These are phyloP conservation scores for Colletotrichum falcatum DNA, from an alignment of 2,329 filamentous ascomycete species.

Conservation along the genomic window DNA sequence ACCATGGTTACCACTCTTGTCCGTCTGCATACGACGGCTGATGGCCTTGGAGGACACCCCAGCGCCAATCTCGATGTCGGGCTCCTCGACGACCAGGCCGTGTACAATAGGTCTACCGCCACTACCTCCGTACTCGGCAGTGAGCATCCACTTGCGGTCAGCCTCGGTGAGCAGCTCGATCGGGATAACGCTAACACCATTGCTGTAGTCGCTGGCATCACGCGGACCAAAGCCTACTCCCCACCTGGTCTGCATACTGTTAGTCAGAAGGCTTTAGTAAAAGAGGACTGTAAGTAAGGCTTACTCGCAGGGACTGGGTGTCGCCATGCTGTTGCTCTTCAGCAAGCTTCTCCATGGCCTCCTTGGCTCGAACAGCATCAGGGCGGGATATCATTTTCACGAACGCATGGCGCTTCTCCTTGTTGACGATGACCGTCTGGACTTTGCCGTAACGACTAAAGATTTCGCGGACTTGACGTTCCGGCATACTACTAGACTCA, in stretches of 20 bases:
- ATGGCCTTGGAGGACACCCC: conserved; percentile 95
- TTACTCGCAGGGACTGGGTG: conserved; percentile 67
- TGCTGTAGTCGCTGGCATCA: conserved; percentile 96
- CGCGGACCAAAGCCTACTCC: conserved; percentile 96
- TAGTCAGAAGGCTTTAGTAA: conserved; percentile 5
- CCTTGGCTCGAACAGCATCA: conserved; percentile 86
- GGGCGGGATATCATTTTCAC: conserved; percentile 96
- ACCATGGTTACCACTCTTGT: conserved; percentile 73
- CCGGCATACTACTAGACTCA: conserved; percentile 71
- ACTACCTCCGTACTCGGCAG: conserved; percentile 91
- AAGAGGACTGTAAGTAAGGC: conserved; percentile 49
- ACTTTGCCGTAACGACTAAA: conserved; percentile 88
- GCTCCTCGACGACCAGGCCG: conserved; percentile 93
- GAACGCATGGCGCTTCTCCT: conserved; percentile 97
- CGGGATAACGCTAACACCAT: conserved; percentile 92
- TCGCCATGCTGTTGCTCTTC: conserved; percentile 53
- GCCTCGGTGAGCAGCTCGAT: conserved; percentile 94
- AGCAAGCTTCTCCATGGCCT: conserved; percentile 83
- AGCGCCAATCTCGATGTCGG: conserved; percentile 97
- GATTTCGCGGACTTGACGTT: conserved; percentile 82
- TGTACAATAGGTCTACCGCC: conserved; percentile 84
- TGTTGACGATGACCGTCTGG: conserved; percentile 98
- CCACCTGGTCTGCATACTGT: conserved; percentile 80
- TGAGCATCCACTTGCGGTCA: conserved; percentile 97
- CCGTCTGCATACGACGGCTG: conserved; percentile 76